Conservation (phyloP, 108 stramenopile genomes). For the Chaetoceros muelleri region DNA sequence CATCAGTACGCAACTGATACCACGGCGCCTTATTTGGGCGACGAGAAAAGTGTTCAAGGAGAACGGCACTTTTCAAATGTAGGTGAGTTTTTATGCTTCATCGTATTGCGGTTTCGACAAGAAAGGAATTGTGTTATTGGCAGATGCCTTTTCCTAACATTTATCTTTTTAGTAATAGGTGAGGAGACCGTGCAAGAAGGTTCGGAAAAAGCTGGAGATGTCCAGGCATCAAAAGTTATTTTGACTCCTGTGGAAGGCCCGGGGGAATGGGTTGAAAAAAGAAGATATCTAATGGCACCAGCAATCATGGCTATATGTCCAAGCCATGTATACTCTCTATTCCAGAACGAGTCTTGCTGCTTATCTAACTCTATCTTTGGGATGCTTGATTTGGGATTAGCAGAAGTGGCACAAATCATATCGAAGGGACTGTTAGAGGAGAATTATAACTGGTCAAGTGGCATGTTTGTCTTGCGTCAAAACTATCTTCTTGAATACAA, state of each 20-base stretch:
- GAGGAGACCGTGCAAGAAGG: neutral
- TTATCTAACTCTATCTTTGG: constrained; percentile 22
- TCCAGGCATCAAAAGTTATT: constrained; percentile 20
- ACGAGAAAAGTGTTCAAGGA: constrained; percentile 39
- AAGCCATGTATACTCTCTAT: constrained; percentile 25
- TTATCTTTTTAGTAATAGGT: neutral
- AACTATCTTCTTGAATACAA: constrained; percentile 75
- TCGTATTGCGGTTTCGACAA: neutral
- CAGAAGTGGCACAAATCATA: constrained; percentile 42
- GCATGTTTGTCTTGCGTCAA: constrained; percentile 47
- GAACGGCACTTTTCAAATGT: constrained; percentile 12
- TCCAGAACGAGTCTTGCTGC: constrained; percentile 15
- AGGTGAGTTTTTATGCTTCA: neutral
- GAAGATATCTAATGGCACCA: constrained; percentile 64
- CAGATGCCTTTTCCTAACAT: neutral
- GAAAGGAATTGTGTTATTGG: neutral
- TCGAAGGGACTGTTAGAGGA: constrained; percentile 24
- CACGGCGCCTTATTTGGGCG: constrained; percentile 61
- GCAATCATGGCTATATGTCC: constrained; percentile 58
- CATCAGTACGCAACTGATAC: constrained; percentile 46
- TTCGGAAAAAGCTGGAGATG: neutral
- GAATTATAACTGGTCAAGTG: constrained; percentile 47
- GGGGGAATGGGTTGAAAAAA: constrained; percentile 48
- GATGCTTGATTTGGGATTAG: constrained; percentile 49
- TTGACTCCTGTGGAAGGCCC: constrained; percentile 53